phyloP scores from a whole-genome alignment of 2,329 filamentous ascomycete genomes.

The Davidsoniella virescens region DNA sequence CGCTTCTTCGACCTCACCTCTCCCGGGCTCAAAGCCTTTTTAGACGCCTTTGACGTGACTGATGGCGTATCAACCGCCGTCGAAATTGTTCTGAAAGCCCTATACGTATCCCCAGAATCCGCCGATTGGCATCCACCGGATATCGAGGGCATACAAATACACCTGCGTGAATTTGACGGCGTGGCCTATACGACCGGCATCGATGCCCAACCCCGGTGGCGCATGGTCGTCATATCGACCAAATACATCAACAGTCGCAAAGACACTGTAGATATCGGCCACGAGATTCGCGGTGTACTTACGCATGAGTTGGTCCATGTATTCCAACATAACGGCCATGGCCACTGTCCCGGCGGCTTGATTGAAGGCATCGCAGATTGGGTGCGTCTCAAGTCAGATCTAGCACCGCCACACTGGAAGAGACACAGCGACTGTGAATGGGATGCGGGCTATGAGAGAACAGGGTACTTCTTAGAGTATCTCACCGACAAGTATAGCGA shows the following conservation, averaged over 20 bases:
- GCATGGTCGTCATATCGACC: slow-evolving; percentile 55
- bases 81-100: slow-evolving; percentile 48
- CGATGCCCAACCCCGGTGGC: too few relatives aligned
- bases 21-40: slow-evolving; percentile 49
- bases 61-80: slow-evolving; percentile 47
- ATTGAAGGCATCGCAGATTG: slow-evolving; percentile 90
- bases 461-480: slow-evolving; percentile 80
- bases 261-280: slow-evolving; percentile 24
- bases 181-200: slow-evolving; percentile 74
- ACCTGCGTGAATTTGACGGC: slow-evolving; percentile 63
- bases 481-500: slow-evolving; percentile 50
- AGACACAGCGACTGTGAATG: slow-evolving; percentile 43
- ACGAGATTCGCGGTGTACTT: slow-evolving; percentile 68
- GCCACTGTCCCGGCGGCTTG: slow-evolving; percentile 53
- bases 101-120: slow-evolving; percentile 43
- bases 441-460: slow-evolving; percentile 82
- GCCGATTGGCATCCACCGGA: slow-evolving; percentile 31
- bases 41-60: slow-evolving; percentile 46
- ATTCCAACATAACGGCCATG: slow-evolving; percentile 60
- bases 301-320: slow-evolving; percentile 92
- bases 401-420: slow-evolving; percentile 75
- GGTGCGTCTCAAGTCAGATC: slow-evolving; percentile 58
- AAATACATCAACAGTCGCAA: slow-evolving; percentile 46
- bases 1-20: slow-evolving; percentile 42
- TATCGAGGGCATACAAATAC: slow-evolving; percentile 74